These are phyloP conservation scores for Lumnitzera racemosa DNA, from an alignment of 345 rosid species.

Conservation along the genomic window DNA sequence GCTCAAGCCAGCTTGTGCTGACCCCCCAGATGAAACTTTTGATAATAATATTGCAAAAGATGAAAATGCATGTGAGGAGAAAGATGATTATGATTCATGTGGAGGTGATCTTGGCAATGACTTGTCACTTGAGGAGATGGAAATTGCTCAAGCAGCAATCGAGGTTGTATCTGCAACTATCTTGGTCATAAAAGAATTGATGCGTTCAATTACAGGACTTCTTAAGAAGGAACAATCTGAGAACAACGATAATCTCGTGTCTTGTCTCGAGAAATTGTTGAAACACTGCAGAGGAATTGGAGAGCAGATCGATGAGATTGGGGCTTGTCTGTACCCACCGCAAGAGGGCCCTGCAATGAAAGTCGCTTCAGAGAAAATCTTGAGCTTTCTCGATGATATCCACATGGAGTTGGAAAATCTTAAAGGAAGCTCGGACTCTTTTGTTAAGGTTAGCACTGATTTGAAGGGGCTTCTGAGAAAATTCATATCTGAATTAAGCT, in stretches of 20 bases:
- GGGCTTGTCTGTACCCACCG: conserved; percentile 84
- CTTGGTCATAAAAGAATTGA: conserved; percentile 60
- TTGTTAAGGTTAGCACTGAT: conserved; percentile 37
- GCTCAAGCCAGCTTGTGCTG: conserved; percentile 53
- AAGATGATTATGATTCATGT: conserved; percentile 15
- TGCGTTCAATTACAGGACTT: conserved; percentile 64
- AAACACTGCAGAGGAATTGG: conserved; percentile 58
- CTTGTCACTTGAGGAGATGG: conserved; percentile 85
- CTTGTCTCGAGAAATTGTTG: conserved; percentile 62
- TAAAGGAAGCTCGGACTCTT: conserved; percentile 35
- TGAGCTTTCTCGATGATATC: conserved; percentile 19
- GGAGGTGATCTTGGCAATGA: conserved; percentile 61
- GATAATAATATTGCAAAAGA: conserved; percentile 15
- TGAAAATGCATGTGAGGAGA: conserved; percentile 14
- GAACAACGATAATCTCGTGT: conserved; percentile 40
- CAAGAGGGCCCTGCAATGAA: conserved; percentile 54
- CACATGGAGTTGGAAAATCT: conserved; percentile 38
- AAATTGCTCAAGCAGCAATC: conserved; percentile 51
- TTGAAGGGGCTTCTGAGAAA: conserved; percentile 35
- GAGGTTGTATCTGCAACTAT: conserved; percentile 52
- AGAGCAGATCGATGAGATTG: conserved; percentile 65
- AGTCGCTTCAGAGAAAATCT: conserved; percentile 32
- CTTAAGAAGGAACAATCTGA: conserved; percentile 55
- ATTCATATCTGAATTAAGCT: conserved; percentile 34
- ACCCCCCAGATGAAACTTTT: conserved; percentile 25